Conservation (phyloP, 2,329 filamentous ascomycete species). For the Aspergillus latus region DNA sequence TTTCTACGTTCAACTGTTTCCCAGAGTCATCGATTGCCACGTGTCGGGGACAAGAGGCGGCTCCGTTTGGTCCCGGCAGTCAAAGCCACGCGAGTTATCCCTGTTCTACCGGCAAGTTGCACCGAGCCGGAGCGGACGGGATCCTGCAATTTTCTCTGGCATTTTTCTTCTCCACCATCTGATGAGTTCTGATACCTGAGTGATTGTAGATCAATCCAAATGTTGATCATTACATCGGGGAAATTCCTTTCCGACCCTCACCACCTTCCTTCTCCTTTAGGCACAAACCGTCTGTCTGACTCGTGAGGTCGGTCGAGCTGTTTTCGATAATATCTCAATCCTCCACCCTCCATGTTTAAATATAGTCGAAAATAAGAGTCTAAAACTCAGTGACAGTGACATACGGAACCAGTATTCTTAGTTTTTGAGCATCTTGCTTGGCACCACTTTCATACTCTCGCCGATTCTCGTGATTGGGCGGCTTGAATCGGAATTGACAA, state of each 20-base stretch:
- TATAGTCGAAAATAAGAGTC: too few species aligned
- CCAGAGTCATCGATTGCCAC: constrained; percentile 11
- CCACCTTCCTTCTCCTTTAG: too few species aligned
- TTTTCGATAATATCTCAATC: too few species aligned
- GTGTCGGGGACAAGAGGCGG: constrained; percentile 11
- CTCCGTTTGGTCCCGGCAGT: constrained; percentile 6
- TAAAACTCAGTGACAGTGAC: too few species aligned
- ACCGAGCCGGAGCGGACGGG: too few species aligned
- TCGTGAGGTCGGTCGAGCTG: too few species aligned
- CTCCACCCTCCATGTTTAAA: too few species aligned
- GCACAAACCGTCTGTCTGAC: too few species aligned
- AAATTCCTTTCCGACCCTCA: too few species aligned
- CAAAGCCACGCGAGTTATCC: constrained; percentile 16
- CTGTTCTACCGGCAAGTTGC: background rate
- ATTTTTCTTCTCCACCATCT: background rate
- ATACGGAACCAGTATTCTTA: background rate
- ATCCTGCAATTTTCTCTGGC: background rate
- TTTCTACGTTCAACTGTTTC: background rate
- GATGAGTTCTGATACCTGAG: background rate
- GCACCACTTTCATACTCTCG: background rate
- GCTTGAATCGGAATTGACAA: background rate
- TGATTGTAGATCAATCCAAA: background rate
- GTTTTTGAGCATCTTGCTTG: background rate
- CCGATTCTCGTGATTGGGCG: background rate
- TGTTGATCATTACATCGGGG: too few species aligned